A percentile compares a stretch with the other conserved stretches of the same genome.
These are phyloP conservation scores for Exophiala sp. DNA, from an alignment of 2,329 filamentous ascomycete genomes.

Conservation along the genomic window DNA sequence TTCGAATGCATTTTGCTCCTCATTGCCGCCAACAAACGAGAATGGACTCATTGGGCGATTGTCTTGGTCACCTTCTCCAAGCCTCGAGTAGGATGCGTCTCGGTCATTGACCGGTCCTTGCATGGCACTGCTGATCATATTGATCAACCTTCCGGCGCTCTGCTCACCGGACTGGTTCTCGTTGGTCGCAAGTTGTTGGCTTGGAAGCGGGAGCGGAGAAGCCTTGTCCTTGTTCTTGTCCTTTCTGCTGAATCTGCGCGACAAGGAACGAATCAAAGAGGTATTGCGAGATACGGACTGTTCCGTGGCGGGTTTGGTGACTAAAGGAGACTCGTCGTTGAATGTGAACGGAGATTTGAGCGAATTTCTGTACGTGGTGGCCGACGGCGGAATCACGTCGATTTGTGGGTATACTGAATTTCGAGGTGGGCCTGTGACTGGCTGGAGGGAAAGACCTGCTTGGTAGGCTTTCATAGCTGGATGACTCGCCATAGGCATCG, in stretches of 20 bases:
- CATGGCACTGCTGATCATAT: constrained; percentile 26
- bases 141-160: constrained; percentile 22
- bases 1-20: constrained; percentile 26
- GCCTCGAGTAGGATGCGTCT: constrained; percentile 17
- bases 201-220: constrained; percentile 19
- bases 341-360: constrained; percentile 10
- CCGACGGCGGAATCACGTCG: constrained; percentile 23
- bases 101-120: constrained; percentile 14
- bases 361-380: constrained; percentile 12
- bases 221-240: constrained; percentile 12
- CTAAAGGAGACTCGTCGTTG: constrained; percentile 22
- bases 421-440: constrained; percentile 2
- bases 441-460: constrained; percentile 17
- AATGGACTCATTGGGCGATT: constrained; percentile 70
- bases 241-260: constrained; percentile 24
- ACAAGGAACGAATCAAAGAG: constrained; percentile 26
- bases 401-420: constrained; percentile 19
- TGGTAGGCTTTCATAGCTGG: constrained; percentile 10
- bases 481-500: constrained; percentile 12
- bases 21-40: constrained; percentile 61
- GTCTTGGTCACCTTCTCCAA: constrained; percentile 44
- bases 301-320: constrained; percentile 9
- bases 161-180: constrained; percentile 19
- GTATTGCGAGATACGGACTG: constrained; percentile 20
- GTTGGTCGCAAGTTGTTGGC: constrained; percentile 20